Evolutionary conservation across 2,329 filamentous ascomycete species (phyloP).

Genomic region (Alternaria angustiovoidea): DNA sequence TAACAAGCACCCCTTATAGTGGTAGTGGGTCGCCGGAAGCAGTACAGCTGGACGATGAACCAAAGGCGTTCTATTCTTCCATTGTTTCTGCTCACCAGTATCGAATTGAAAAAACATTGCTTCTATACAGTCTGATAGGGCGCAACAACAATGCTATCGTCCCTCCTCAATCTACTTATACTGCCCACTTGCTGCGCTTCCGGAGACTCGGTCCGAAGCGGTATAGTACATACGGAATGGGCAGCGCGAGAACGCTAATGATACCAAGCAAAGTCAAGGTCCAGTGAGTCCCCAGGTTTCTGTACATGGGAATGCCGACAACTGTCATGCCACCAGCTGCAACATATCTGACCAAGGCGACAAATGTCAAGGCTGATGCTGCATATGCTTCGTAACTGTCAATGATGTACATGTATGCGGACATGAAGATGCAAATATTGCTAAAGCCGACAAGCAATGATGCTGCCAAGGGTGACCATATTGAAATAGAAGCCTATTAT

Average conservation of each 20-base stretch:
- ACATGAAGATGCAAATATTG: slow-evolving; percentile 52
- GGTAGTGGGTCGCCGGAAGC: too few species aligned
- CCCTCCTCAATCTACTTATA: too few species aligned
- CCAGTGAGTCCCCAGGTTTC: slow-evolving; percentile 49
- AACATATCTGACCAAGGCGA: slow-evolving; percentile 53
- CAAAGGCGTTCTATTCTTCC: background rate
- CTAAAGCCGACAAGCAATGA: slow-evolving; percentile 47
- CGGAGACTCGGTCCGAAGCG: background rate
- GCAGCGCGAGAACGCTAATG: slow-evolving; percentile 44
- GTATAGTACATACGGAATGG: slow-evolving; percentile 56
- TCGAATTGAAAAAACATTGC: background rate
- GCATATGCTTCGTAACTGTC: slow-evolving; percentile 64
- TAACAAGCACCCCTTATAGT: too few species aligned
- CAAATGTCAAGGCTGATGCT: slow-evolving; percentile 57
- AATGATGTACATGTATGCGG: slow-evolving; percentile 65
- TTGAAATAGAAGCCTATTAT: slow-evolving; percentile 1
- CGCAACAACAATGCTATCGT: too few species aligned
- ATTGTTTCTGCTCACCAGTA: too few species aligned
- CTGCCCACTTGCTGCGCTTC: background rate
- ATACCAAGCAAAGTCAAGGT: slow-evolving; percentile 44
- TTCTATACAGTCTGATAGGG: too few species aligned
- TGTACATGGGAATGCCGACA: slow-evolving; percentile 51
- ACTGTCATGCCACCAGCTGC: slow-evolving; percentile 53
- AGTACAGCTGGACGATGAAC: background rate
- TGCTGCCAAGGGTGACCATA: slow-evolving; percentile 50